phyloP scores from a whole-genome alignment of 768 basidiomycete genomes.

The Naganishia onofrii region DNA sequence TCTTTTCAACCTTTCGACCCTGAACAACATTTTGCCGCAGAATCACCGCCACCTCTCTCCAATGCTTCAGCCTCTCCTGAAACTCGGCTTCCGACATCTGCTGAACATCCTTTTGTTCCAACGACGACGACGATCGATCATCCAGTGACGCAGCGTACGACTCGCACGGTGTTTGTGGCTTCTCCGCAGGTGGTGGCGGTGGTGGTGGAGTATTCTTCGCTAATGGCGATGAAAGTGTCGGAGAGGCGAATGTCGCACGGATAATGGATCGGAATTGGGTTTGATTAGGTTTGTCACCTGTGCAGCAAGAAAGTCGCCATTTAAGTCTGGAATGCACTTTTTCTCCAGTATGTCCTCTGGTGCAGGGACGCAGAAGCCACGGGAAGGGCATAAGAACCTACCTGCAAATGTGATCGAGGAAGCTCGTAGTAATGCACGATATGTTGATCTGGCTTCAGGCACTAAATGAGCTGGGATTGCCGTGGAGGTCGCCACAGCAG shows the following conservation, averaged over 20 bases:
- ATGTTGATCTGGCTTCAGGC: constrained; percentile 10
- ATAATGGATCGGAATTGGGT: constrained; percentile 36
- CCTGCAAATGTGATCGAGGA: constrained; percentile 11
- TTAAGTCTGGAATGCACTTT: not conserved
- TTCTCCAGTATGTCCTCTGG: too few species aligned
- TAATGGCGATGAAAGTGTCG: constrained; percentile 40
- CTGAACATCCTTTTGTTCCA: constrained; percentile 5
- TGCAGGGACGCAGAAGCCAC: too few species aligned
- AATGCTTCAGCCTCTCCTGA: constrained; percentile 54
- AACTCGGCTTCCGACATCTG: constrained; percentile 31
- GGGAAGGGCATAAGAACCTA: not conserved
- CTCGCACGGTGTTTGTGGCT: constrained; percentile 12
- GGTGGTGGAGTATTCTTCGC: constrained; percentile 27
- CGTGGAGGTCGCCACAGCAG: not conserved
- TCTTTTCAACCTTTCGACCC: constrained; percentile 58
- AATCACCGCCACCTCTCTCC: constrained; percentile 69
- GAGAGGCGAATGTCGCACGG: constrained; percentile 44
- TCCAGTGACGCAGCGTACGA: constrained; percentile 19
- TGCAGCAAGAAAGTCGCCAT: not conserved
- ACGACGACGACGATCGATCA: constrained; percentile 29
- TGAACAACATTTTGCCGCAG: constrained; percentile 83
- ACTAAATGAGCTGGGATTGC: constrained; percentile 16
- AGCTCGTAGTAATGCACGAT: constrained; percentile 22
- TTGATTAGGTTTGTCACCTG: constrained; percentile 28
- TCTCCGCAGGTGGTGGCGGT: constrained; percentile 2